These are phyloP conservation scores for Bolboschoenus planiculmis DNA, from an alignment of 176 grass and related monocot genomes.

Conservation along the genomic window DNA sequence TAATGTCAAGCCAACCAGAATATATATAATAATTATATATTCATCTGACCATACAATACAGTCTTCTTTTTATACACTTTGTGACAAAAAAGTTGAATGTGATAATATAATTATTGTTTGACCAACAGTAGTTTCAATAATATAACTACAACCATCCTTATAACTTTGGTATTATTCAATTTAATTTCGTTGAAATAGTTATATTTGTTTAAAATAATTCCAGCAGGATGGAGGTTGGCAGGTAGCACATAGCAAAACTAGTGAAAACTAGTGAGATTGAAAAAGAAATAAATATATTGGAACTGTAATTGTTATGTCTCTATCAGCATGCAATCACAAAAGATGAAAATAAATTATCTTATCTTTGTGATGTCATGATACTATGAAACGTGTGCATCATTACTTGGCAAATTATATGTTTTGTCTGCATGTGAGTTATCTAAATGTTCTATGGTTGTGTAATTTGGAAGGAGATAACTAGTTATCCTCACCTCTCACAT, in stretches of 20 bases:
- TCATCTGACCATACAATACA: background rate
- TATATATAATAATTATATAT: background rate
- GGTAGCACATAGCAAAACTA: background rate
- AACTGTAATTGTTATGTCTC: constrained; percentile 3
- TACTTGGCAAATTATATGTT: background rate
- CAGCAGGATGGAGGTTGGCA: background rate
- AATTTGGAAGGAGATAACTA: too few species aligned
- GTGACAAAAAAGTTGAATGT: background rate
- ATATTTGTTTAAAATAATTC: background rate
- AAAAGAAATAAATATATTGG: background rate
- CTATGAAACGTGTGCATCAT: background rate
- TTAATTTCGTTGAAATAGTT: background rate
- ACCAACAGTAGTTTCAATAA: background rate
- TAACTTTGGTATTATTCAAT: background rate
- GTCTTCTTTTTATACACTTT: background rate
- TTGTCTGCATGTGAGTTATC: background rate
- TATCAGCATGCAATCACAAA: background rate
- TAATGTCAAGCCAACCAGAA: background rate
- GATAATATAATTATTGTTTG: background rate
- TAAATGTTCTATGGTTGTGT: background rate
- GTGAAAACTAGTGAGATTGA: background rate
- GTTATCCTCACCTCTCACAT: too few species aligned
- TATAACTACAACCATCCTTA: background rate
- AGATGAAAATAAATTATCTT: background rate
- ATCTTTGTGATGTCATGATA: constrained; percentile 12